Evolutionary conservation across 345 rosid genomes (phyloP).

Genomic region (Turritis glabra): DNA sequence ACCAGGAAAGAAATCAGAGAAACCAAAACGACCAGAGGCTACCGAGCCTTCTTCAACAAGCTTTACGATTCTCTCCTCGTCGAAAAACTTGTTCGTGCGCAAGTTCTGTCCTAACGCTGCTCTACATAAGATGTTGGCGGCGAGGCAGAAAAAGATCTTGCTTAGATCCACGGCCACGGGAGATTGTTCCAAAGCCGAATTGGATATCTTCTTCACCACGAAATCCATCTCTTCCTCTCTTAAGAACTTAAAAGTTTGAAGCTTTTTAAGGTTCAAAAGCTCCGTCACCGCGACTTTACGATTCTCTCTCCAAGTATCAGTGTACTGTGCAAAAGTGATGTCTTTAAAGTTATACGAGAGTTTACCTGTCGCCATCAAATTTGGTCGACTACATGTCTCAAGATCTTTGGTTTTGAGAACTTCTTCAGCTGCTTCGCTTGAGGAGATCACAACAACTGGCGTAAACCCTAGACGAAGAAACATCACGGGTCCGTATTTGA

Average conservation of each 20-base stretch:
- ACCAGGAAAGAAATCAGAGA: constrained; percentile 41
- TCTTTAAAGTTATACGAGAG: constrained; percentile 45
- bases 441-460: constrained; percentile 40
- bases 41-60: neutral
- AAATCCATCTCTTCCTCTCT: constrained; percentile 46
- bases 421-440: constrained; percentile 42
- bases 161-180: constrained; percentile 36
- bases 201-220: constrained; percentile 25
- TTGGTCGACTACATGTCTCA: constrained; percentile 39
- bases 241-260: constrained; percentile 34
- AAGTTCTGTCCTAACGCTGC: constrained; percentile 47
- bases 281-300: constrained; percentile 39
- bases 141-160: constrained; percentile 27
- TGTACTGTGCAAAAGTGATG: constrained; percentile 43
- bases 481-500: constrained; percentile 49
- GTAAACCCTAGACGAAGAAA: constrained; percentile 35
- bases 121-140: constrained; percentile 38
- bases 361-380: constrained; percentile 17
- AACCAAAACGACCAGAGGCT: constrained; percentile 11
- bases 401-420: constrained; percentile 46
- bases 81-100: constrained; percentile 22
- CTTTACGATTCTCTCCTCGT: neutral
- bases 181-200: neutral
- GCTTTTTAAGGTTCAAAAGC: constrained; percentile 44
- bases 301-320: constrained; percentile 43